Evolutionary conservation across 2,329 filamentous ascomycete genomes (phyloP).

Genomic region (Verticillium klebahnii): DNA sequence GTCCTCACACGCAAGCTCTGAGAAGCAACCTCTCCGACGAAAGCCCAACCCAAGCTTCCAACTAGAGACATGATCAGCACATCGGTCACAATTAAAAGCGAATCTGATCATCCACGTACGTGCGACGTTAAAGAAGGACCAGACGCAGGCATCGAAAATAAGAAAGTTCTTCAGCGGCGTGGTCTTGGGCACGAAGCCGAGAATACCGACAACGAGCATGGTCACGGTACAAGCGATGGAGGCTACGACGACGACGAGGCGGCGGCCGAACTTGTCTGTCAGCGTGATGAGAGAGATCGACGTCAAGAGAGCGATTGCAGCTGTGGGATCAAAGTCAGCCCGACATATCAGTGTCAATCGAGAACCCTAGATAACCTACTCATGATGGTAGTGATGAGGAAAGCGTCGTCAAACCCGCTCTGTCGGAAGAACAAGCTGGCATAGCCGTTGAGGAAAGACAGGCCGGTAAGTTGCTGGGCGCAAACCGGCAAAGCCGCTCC

Average conservation of each 20-base stretch:
- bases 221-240: constrained; percentile 7
- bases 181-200: constrained; percentile 10
- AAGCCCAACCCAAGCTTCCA: constrained; percentile 21
- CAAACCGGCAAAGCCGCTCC: constrained; percentile 21
- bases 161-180: constrained; percentile 10
- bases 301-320: too few relatives aligned
- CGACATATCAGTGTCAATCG: not conserved
- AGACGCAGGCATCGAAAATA: constrained; percentile 17
- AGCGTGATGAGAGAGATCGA: too few relatives aligned
- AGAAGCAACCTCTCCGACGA: constrained; percentile 29
- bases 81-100: not conserved
- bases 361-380: constrained; percentile 14
- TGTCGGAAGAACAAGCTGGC: constrained; percentile 27
- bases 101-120: not conserved
- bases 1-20: constrained; percentile 26
- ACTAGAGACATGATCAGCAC: constrained; percentile 6
- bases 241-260: too few relatives aligned
- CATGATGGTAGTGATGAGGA: constrained; percentile 16
- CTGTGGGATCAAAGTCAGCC: too few relatives aligned
- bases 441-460: constrained; percentile 16
- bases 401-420: constrained; percentile 20
- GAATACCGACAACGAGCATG: constrained; percentile 14
- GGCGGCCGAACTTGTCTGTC: too few relatives aligned
- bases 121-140: constrained; percentile 13
- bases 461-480: constrained; percentile 16